Evolutionary conservation across 345 rosid species (phyloP).

Genomic region (Acer campestre): DNA sequence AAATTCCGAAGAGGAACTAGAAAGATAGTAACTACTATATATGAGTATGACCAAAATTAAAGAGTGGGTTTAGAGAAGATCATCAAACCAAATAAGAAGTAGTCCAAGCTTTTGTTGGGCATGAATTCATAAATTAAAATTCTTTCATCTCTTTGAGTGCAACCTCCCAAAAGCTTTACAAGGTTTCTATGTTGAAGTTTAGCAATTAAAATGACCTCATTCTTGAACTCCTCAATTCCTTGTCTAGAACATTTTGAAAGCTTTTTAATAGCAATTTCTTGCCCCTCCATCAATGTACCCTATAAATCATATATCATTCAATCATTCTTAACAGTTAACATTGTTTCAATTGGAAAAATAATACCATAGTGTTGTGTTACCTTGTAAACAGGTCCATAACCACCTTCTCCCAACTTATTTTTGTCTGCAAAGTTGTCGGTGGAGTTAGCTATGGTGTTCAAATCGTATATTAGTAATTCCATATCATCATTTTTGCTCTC

Average conservation of each 20-base stretch:
- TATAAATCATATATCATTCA: conserved; percentile 8
- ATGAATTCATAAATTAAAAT: too few species aligned
- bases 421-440: conserved; percentile 30
- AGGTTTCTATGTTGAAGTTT: too few species aligned
- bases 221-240: conserved; percentile 25
- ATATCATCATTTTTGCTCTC: conserved; percentile 28
- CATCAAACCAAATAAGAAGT: conserved; percentile 41
- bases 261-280: conserved; percentile 45
- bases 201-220: too few species aligned
- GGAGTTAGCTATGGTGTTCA: conserved; percentile 27
- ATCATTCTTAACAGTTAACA: not conserved
- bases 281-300: conserved; percentile 36
- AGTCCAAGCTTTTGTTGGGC: conserved; percentile 11
- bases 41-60: not conserved
- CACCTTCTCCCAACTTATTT: conserved; percentile 44
- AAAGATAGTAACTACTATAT: too few species aligned
- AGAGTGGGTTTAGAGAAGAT: not conserved
- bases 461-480: conserved; percentile 38
- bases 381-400: conserved; percentile 50
- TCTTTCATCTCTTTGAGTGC: too few species aligned
- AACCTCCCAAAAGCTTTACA: too few species aligned
- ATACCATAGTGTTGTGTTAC: conserved; percentile 23
- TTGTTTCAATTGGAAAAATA: not conserved
- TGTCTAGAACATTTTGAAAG: conserved; percentile 40
- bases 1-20: too few species aligned